Conservation (phyloP, 176 grass and related monocot genomes). For the Pontederia crassipes region DNA sequence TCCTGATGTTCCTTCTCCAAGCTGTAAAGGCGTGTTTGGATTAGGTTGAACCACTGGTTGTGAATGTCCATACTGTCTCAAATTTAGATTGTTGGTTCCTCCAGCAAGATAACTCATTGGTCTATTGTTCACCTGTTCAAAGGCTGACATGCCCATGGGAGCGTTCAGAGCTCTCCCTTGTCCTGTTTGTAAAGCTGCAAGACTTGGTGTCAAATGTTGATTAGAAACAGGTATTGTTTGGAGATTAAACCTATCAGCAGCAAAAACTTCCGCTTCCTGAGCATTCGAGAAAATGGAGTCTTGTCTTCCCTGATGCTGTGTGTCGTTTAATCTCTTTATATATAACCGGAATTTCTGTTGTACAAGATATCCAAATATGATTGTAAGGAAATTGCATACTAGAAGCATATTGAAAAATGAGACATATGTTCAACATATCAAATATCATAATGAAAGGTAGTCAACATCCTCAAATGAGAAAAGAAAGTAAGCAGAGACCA, state of each 20-base stretch:
- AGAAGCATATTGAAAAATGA: not conserved
- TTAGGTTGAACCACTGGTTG: not conserved
- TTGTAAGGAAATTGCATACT: not conserved
- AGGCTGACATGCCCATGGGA: not conserved
- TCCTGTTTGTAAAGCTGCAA: not conserved
- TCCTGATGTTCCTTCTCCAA: not conserved
- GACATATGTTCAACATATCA: too few relatives aligned
- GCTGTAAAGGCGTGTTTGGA: not conserved
- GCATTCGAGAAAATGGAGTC: not conserved
- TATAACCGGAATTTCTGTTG: constrained; percentile 14
- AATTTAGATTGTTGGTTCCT: not conserved
- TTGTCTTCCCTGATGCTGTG: constrained; percentile 2
- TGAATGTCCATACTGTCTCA: constrained; percentile 1
- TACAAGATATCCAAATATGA: not conserved
- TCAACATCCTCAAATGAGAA: too few relatives aligned
- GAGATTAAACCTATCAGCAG: not conserved
- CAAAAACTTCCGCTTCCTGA: not conserved
- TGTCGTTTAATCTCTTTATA: not conserved
- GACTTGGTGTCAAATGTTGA: constrained; percentile 1
- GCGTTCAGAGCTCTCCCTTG: not conserved
- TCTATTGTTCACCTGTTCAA: constrained; percentile 5
- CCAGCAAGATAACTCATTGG: not conserved
- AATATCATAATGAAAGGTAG: too few relatives aligned
- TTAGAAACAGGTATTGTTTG: not conserved
- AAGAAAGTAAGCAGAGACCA: too few relatives aligned